Conservation (phyloP, 805 yeast species). For the Wickerhamiella shivajii region DNA sequence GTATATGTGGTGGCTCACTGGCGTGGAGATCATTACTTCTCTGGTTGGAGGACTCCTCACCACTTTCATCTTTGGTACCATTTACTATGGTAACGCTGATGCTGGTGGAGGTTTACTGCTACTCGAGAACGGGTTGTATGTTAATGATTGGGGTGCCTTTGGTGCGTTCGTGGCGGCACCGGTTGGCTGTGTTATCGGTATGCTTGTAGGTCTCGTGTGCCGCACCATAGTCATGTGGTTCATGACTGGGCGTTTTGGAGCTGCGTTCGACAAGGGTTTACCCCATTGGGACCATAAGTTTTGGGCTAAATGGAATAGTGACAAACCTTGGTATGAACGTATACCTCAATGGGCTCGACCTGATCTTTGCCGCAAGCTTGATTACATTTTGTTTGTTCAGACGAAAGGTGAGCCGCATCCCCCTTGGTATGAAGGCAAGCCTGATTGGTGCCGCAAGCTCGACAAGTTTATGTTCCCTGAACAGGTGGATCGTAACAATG, state of each 20-base stretch:
- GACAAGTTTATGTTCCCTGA: no score
- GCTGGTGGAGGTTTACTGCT: conserved; percentile 71
- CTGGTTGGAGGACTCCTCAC: conserved; percentile 71
- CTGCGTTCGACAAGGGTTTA: conserved; percentile 27
- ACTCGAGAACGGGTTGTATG: conserved; percentile 49
- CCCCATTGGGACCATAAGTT: conserved; percentile 11
- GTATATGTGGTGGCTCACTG: conserved; percentile 52
- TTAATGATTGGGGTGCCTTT: conserved; percentile 80
- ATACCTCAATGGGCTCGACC: no score
- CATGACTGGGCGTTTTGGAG: conserved; percentile 8
- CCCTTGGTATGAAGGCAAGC: conserved; percentile 18
- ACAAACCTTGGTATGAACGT: no score
- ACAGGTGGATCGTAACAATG: no score
- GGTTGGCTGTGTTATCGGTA: conserved; percentile 53
- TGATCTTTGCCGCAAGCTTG: no score
- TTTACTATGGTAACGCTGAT: conserved; percentile 49
- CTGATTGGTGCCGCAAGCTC: no score
- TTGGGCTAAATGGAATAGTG: no score
- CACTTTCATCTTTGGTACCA: conserved; percentile 71
- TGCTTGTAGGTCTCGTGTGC: conserved; percentile 34
- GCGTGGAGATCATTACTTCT: conserved; percentile 69
- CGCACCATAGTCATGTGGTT: conserved; percentile 15
- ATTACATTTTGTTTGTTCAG: not conserved
- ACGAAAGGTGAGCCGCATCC: conserved; percentile 6
- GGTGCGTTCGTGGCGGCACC: conserved; percentile 91